Evolutionary conservation across 148 eudicot genomes (phyloP), one percentile per base, ranked within the genome.

Genomic region (Fallopia convolvulus): DNA sequence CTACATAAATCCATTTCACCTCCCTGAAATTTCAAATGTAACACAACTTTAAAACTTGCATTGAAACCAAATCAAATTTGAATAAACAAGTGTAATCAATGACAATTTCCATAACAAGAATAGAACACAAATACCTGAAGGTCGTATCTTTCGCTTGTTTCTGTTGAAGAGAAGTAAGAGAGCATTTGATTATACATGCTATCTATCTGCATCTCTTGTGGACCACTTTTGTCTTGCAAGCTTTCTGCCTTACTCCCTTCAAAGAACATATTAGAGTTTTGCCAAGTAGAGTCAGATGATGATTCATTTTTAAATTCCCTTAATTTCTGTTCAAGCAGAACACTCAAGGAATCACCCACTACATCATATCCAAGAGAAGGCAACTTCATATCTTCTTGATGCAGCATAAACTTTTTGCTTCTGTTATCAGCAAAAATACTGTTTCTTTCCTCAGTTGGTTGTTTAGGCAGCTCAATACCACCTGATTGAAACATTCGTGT

Each of bases 301-400:
- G 49, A 47, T 58, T 74, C 87, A 55, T 78, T 77, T 68, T 87
- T 84, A 46, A 92, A 72, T 80, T 92, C 98, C 81, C 85, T 87
- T 17, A 94, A 83, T 81, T 92, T 90, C 83, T 89, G 92, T 80
- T 95, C 94, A 79, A 93, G 80, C 84, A 91, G 83, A 79, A 82
- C 75, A 39, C 72, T 33, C 23, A 68, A 36, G 70, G 70, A 63
- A 63, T 63, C 70, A 12, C 70, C 39, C 70, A 63, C 70, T 63
- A 63, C 70, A 63, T 63, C 70, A 63, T 63, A 63, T 26, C 70
- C 70, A 33, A 3, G 70, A 63, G 70, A 63, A 10, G 70, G 3
- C 30, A 6, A 26, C 48, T 41, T 40, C 70, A 30, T 13, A 26
- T 63, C 30, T 63, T 89, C 93, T 41, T 90, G 79, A 75, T 74